A percentile compares a stretch with the other conserved stretches of the same genome.
Evolutionary conservation across 495 filamentous ascomycete genomes (phyloP).

Genomic region (Xylaria scruposa): DNA sequence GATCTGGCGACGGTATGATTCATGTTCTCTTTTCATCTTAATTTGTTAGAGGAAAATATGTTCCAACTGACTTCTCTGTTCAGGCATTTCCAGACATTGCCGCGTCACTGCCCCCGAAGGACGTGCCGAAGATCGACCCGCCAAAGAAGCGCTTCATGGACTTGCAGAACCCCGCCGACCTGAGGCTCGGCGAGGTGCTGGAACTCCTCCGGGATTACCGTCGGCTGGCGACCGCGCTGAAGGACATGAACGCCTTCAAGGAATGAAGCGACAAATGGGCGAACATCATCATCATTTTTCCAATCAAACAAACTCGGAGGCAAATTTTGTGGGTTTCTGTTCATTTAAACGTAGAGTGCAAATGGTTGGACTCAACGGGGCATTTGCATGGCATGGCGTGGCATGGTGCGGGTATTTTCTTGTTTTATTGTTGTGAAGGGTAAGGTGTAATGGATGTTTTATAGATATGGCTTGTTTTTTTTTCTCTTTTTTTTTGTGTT

Average conservation of each 20-base stretch:
- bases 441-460: not conserved
- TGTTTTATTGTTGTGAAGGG: not conserved
- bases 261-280: slow-evolving; percentile 28
- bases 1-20: slow-evolving; percentile 56
- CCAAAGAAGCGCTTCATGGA: slow-evolving; percentile 85
- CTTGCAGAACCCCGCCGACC: slow-evolving; percentile 73
- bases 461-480: not conserved
- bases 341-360: not conserved
- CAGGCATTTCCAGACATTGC: slow-evolving; percentile 68
- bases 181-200: slow-evolving; percentile 81
- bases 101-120: slow-evolving; percentile 55
- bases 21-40: too few species aligned
- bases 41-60: not conserved
- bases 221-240: slow-evolving; percentile 72
- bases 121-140: slow-evolving; percentile 65
- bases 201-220: slow-evolving; percentile 88
- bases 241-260: slow-evolving; percentile 64
- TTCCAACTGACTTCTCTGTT: slow-evolving; percentile 22
- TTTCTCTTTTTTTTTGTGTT: too few species aligned
- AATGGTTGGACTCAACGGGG: not conserved
- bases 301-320: too few species aligned
- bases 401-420: not conserved
- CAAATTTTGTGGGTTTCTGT: not conserved
- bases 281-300: not conserved
- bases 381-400: slow-evolving; percentile 20